phyloP scores from a whole-genome alignment of 2,329 filamentous ascomycete genomes.

The Colletotrichum sp. region DNA sequence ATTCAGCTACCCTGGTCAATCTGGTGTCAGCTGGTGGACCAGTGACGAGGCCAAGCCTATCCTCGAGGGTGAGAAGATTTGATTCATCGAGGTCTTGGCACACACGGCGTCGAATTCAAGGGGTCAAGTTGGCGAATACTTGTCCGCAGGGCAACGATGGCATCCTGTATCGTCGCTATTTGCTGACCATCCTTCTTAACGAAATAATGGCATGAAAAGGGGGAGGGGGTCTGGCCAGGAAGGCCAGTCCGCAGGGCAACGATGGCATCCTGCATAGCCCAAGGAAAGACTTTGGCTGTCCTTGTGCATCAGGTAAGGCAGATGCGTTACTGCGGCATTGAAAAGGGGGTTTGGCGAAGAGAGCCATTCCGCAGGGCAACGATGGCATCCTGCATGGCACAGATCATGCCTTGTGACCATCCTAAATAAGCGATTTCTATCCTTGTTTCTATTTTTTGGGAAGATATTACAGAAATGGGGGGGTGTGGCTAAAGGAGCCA shows the following conservation, averaged over 20 bases:
- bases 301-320: neutral
- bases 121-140: conserved; percentile 21
- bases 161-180: conserved; percentile 29
- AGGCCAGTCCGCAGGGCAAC: conserved; percentile 29
- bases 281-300: neutral
- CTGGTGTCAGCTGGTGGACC: conserved; percentile 86
- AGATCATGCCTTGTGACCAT: conserved; percentile 2
- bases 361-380: conserved; percentile 21
- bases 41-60: conserved; percentile 80
- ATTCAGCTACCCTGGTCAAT: conserved; percentile 77
- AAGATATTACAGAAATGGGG: neutral
- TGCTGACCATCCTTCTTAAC: conserved; percentile 21
- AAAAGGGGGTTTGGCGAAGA: conserved; percentile 18
- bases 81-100: conserved; percentile 11
- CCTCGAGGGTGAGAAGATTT: conserved; percentile 66
- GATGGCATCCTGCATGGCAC: conserved; percentile 22
- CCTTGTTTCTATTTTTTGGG: neutral
- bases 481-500: conserved; percentile 12
- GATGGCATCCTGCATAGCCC: conserved; percentile 30
- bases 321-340: neutral
- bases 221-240: conserved; percentile 24
- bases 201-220: conserved; percentile 1
- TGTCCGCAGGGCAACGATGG: conserved; percentile 37
- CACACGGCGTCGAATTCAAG: neutral
- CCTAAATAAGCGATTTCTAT: conserved; percentile 3